Evolutionary conservation across 495 filamentous ascomycete genomes (phyloP), one percentile per base, ranked within the genome.

Genomic region (Penicillium canariense): DNA sequence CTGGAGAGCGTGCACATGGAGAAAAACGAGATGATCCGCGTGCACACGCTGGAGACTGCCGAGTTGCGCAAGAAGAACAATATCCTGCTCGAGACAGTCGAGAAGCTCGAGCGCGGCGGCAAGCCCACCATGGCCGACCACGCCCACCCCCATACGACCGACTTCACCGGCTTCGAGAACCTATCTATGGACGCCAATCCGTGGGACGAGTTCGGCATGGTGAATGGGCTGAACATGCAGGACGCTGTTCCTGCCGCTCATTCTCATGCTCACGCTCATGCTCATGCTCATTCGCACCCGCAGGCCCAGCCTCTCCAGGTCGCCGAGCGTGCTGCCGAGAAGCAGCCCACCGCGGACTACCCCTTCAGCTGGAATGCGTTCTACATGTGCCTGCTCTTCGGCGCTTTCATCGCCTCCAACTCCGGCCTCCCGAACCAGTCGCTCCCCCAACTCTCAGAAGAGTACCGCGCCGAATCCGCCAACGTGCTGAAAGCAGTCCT

Each of bases 11-110:
- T 96, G 57, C 84, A 87, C 61, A 78, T 87, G 65, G 90, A 97
- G 72, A 95, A 96, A 74, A 89, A 96, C 68, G 90, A 96, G 65
- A 80, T 96, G 70, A 89, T 97, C 62, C 82, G 87, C 57, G 78
- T 78, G 23, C 91, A 98, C 75, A 97, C 93, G 45, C 81, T 94
- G 64, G 95, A 98, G 81, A 96, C 88, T 12, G 90, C 89, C 46
- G 90, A 96, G 49, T 83, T 98, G 69, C 90, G 94, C 67, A 96
- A 96, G 86, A 96, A 94, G 81, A 86, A 96, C 77, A 87, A 85
- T 65, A 85, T 90, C 59, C 81, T 97, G 55, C 87, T 85, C 64
- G 90, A 94, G 65, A 88, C 91, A 57, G 82, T 95, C 58, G 88
- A 93, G 66, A 82, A 86, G 66, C 73, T 89, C 57, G 87, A 93